These are phyloP conservation scores for Ophiocordyceps unilateralis DNA, from an alignment of 2,329 filamentous ascomycete genomes.

Conservation along the genomic window DNA sequence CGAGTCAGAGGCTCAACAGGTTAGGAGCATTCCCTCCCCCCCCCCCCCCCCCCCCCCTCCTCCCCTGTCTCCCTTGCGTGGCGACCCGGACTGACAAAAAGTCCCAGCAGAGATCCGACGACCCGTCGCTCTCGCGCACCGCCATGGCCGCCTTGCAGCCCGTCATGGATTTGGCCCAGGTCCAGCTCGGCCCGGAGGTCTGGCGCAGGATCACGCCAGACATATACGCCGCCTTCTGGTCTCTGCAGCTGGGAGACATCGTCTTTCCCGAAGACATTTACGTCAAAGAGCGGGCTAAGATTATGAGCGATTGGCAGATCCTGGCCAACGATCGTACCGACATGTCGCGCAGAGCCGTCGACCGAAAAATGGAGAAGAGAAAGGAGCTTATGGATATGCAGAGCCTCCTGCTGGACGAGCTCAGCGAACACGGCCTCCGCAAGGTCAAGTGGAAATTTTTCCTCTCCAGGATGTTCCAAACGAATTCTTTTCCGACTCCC, in stretches of 20 bases:
- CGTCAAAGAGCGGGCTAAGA: constrained; percentile 51
- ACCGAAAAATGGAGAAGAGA: constrained; percentile 48
- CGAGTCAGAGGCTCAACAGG: constrained; percentile 17
- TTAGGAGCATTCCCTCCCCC: constrained; percentile 7
- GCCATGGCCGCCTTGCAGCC: constrained; percentile 37
- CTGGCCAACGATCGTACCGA: constrained; percentile 58
- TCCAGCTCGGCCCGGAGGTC: constrained; percentile 40
- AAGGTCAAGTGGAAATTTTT: constrained; percentile 51
- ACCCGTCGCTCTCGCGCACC: constrained; percentile 14
- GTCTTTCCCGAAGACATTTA: constrained; percentile 64
- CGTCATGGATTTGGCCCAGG: constrained; percentile 51
- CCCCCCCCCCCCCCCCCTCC: neutral
- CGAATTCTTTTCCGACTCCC: constrained; percentile 54
- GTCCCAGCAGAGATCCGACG: constrained; percentile 15
- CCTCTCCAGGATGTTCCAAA: constrained; percentile 56
- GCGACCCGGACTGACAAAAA: constrained; percentile 8
- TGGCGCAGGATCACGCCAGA: constrained; percentile 58
- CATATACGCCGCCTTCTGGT: constrained; percentile 88
- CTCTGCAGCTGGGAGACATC: constrained; percentile 68
- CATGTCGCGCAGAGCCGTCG: constrained; percentile 46
- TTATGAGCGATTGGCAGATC: constrained; percentile 48
- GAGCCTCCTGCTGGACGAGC: constrained; percentile 55
- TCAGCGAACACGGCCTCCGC: constrained; percentile 49
- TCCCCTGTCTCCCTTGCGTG: neutral
- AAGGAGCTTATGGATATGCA: constrained; percentile 52